Base-by-base conservation (phyloP, 495 filamentous ascomycete species). In the Trichoderma erinaceum region DNA sequence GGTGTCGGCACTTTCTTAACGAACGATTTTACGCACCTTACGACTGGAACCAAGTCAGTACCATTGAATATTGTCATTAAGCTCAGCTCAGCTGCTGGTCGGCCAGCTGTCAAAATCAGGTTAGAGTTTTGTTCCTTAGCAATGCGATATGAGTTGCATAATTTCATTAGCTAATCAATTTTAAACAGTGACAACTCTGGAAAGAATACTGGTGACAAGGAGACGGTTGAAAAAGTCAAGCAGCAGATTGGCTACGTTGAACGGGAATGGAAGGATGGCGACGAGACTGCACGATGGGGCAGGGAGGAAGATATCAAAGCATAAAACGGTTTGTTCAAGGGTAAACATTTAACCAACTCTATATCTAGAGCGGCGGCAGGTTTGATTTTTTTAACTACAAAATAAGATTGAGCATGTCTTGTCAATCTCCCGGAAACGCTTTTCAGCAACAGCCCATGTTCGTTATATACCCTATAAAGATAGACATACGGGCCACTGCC, bases 61-160 rank as follows among this genome's bases (percentile, higher is more conserved):
- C 95, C 95, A 0, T 83, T 99, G 21, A 99, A 99, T 71, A 99
- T 99, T 70, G 95, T 99, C 70, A 96, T 99, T 80, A 99, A 99
- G 79, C 84, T 99, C 63, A 87, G 89, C 66, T 91, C 90, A 15
- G 95, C 93, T 0, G 86, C 81, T 25, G 93, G 93, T 10, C 84
- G 86, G n/a, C 87, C 89, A 0, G 92, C 93, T 0, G 85, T 99
- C 72, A 99, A 99, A 82, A 92, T 99, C 69, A 97, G 78, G 78
- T 78, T 21, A 71, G 70, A 66, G 10, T 38, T 10, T 7, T 38
- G 5, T 7, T 3, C 35, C 35, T 38, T 5, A 38, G 35, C 35
- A 38, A 38, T 10, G 35, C 35, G 8, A 38, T 0, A 10, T 38
- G 35, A n/a, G n/a, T 3, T 5, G 11, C 5, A 48, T 13, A 2